These are phyloP conservation scores for Erucastrum elatum DNA, from an alignment of 345 rosid genomes.

Conservation along the genomic window DNA sequence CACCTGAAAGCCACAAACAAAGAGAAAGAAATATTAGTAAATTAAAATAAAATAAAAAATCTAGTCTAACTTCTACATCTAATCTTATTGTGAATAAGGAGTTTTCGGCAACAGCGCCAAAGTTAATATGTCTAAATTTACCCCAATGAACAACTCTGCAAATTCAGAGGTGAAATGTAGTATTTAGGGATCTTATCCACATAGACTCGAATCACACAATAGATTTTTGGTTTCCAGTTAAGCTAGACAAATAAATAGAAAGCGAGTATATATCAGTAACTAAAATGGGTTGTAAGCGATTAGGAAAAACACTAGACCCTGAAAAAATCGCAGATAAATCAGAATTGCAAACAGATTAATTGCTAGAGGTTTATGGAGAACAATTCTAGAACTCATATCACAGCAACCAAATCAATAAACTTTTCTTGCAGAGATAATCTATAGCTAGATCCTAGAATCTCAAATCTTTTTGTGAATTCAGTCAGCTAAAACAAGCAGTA, in stretches of 20 bases:
- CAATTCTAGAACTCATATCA: not conserved
- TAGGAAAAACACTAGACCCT: not conserved
- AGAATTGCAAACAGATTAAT: not conserved
- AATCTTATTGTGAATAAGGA: not conserved
- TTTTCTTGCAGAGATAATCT: not conserved
- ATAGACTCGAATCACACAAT: not conserved
- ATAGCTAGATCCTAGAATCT: too few species aligned
- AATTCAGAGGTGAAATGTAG: not conserved
- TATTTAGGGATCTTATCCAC: not conserved
- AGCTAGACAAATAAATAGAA: not conserved
- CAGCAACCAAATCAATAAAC: not conserved
- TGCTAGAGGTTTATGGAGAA: not conserved
- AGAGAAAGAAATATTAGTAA: not conserved
- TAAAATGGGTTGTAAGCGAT: not conserved
- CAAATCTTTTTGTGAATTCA: too few species aligned
- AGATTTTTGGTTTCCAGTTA: not conserved
- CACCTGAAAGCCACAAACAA: not conserved
- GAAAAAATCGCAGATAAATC: not conserved
- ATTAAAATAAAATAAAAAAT: too few species aligned
- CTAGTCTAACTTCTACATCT: not conserved
- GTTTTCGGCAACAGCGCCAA: not conserved
- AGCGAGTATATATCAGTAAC: not conserved
- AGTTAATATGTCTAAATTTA: too few species aligned
- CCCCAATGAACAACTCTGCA: too few species aligned
- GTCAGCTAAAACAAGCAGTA: too few species aligned